Conservation (phyloP, 208 protist species). For the Leishmania major region DNA sequence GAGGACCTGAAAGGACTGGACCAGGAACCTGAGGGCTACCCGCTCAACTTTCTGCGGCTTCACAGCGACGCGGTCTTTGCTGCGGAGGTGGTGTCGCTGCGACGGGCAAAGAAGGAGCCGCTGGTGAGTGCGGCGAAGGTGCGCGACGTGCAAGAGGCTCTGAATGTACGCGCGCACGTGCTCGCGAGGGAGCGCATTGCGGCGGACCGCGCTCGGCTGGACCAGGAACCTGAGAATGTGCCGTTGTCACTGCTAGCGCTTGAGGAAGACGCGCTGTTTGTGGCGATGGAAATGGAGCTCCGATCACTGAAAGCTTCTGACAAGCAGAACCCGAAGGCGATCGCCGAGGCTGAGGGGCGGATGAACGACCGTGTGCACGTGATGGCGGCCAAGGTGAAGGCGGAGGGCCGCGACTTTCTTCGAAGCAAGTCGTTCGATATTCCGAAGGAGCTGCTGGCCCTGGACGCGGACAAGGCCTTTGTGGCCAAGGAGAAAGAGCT, state of each 20-base stretch:
- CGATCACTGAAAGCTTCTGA: constrained; percentile 45
- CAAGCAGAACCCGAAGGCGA: constrained; percentile 30
- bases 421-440: constrained; percentile 49
- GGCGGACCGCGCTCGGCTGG: constrained; percentile 57
- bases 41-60: constrained; percentile 50
- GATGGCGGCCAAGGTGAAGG: constrained; percentile 58
- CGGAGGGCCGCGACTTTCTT: constrained; percentile 52
- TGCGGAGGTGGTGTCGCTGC: constrained; percentile 40
- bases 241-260: constrained; percentile 62
- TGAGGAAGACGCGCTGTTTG: constrained; percentile 63
- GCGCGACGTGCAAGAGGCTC: constrained; percentile 44
- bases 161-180: constrained; percentile 61
- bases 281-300: constrained; percentile 59
- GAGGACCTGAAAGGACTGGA: constrained; percentile 68
- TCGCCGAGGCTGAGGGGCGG: constrained; percentile 40
- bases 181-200: constrained; percentile 59
- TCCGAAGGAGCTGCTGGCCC: constrained; percentile 41
- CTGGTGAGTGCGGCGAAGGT: constrained; percentile 30
- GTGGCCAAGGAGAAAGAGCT: constrained; percentile 52
- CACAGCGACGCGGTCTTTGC: constrained; percentile 63
- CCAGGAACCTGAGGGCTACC: constrained; percentile 58
- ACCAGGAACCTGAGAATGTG: constrained; percentile 64
- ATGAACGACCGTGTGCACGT: constrained; percentile 65
- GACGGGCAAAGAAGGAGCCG: constrained; percentile 41
- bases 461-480: constrained; percentile 59